phyloP scores from a whole-genome alignment of 2,329 filamentous ascomycete genomes.

The Clarireedia hainanense region DNA sequence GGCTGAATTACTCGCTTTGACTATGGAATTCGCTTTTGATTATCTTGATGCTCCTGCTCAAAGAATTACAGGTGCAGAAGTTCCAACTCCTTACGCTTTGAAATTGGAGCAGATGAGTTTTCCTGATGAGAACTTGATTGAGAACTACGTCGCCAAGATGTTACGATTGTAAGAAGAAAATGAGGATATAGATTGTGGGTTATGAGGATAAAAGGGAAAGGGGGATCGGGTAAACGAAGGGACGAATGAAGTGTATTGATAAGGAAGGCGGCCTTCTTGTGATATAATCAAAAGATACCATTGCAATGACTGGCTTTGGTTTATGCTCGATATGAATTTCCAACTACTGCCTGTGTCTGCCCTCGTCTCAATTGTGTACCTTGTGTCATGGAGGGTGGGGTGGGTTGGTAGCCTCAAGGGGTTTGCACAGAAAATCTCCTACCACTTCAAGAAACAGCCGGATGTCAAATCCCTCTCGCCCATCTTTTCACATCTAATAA shows the following conservation, averaged over 20 bases:
- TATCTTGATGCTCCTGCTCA: slow-evolving; percentile 92
- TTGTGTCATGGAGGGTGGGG: too few species aligned
- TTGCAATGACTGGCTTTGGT: too few species aligned
- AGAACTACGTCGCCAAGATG: slow-evolving; percentile 82
- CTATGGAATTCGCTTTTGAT: slow-evolving; percentile 98
- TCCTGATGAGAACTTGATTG: slow-evolving; percentile 83
- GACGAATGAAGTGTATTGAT: slow-evolving; percentile 4
- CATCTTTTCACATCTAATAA: too few species aligned
- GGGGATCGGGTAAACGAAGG: neutral
- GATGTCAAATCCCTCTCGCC: too few species aligned
- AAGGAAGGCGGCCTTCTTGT: slow-evolving; percentile 1
- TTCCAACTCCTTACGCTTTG: slow-evolving; percentile 90
- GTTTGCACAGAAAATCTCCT: too few species aligned
- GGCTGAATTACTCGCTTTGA: slow-evolving; percentile 85
- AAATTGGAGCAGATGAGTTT: slow-evolving; percentile 93
- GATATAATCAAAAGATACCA: slow-evolving; percentile 5
- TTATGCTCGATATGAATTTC: too few species aligned
- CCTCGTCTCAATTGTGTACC: too few species aligned
- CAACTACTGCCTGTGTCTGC: too few species aligned
- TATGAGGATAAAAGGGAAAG: neutral
- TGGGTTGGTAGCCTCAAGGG: too few species aligned
- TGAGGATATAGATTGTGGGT: neutral
- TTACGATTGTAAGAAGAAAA: slow-evolving; percentile 55
- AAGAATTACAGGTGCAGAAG: slow-evolving; percentile 92
- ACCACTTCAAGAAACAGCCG: too few species aligned